These are phyloP conservation scores for Septoria linicola DNA, from an alignment of 2,329 filamentous ascomycete genomes.

Conservation along the genomic window DNA sequence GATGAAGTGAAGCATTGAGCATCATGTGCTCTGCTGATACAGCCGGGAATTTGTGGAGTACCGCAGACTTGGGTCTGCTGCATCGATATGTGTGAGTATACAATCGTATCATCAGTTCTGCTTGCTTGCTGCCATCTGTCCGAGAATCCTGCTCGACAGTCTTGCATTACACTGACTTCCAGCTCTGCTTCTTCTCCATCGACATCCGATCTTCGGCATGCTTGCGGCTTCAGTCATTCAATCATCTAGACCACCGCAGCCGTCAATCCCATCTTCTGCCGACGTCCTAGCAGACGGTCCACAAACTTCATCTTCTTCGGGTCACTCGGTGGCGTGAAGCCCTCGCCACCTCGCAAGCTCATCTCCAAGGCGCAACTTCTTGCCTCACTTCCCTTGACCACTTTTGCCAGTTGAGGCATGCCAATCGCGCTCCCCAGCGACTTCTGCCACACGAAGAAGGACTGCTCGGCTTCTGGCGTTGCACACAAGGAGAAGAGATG, in stretches of 20 bases:
- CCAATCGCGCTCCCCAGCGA: conserved; percentile 28
- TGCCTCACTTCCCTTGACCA: conserved; percentile 16
- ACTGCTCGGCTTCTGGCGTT: conserved; percentile 33
- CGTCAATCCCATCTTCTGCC: conserved; percentile 21
- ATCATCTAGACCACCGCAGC: neutral
- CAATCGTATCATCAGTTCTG: conserved; percentile 6
- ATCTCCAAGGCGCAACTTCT: conserved; percentile 24
- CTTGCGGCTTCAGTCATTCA: neutral
- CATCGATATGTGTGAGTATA: conserved; percentile 13
- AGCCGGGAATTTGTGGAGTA: neutral
- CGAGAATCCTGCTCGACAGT: neutral
- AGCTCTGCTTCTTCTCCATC: neutral
- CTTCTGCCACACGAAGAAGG: conserved; percentile 35
- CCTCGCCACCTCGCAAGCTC: conserved; percentile 20
- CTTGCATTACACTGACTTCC: neutral
- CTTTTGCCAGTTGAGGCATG: conserved; percentile 28
- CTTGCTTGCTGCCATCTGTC: neutral
- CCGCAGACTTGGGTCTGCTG: neutral
- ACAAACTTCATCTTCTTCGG: conserved; percentile 36
- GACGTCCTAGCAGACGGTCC: conserved; percentile 38
- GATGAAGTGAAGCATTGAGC: conserved; percentile 2
- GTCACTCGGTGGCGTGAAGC: conserved; percentile 17
- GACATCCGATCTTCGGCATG: neutral
- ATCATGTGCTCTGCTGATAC: conserved; percentile 1
- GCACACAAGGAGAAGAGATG: conserved; percentile 32